Percentiles rank a stretch among this genome's conserved stretches.
phyloP scores from a whole-genome alignment of 441 rosid species.

The Brassica balearica region DNA sequence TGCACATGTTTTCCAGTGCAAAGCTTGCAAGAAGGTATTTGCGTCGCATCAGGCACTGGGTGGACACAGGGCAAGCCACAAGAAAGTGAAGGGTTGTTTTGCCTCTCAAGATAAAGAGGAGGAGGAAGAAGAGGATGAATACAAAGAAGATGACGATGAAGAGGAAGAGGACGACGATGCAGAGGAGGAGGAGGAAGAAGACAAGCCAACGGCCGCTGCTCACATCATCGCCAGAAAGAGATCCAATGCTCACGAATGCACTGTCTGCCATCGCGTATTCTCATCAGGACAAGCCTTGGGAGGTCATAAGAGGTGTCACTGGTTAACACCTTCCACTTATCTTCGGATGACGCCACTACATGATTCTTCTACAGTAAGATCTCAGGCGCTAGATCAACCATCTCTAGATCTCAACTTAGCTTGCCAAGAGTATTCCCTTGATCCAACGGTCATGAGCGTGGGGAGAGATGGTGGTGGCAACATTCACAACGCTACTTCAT shows the following conservation, averaged over 20 bases:
- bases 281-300: slow-evolving; percentile 96
- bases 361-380: slow-evolving; percentile 12
- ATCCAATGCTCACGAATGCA: slow-evolving; percentile 89
- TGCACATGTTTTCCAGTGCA: slow-evolving; percentile 79
- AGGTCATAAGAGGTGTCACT: slow-evolving; percentile 98
- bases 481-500: slow-evolving; percentile 32
- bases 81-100: slow-evolving; percentile 97
- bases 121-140: slow-evolving; percentile 46
- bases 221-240: slow-evolving; percentile 59
- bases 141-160: slow-evolving; percentile 60
- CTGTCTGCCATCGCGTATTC: slow-evolving; percentile 87
- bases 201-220: slow-evolving; percentile 47
- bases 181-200: slow-evolving; percentile 66
- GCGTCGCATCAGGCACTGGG: slow-evolving; percentile 98
- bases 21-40: slow-evolving; percentile 96
- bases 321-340: slow-evolving; percentile 79
- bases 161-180: slow-evolving; percentile 59
- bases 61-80: slow-evolving; percentile 99
- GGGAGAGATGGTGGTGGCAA: slow-evolving; percentile 31
- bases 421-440: slow-evolving; percentile 44
- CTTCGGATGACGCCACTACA: slow-evolving; percentile 42
- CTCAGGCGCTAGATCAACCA: slow-evolving; percentile 38
- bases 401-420: slow-evolving; percentile 47
- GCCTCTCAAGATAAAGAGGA: slow-evolving; percentile 70
- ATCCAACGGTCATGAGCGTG: slow-evolving; percentile 36